Evolutionary conservation across 768 basidiomycete species (phyloP).

Genomic region (Mycena rebaudengoi): DNA sequence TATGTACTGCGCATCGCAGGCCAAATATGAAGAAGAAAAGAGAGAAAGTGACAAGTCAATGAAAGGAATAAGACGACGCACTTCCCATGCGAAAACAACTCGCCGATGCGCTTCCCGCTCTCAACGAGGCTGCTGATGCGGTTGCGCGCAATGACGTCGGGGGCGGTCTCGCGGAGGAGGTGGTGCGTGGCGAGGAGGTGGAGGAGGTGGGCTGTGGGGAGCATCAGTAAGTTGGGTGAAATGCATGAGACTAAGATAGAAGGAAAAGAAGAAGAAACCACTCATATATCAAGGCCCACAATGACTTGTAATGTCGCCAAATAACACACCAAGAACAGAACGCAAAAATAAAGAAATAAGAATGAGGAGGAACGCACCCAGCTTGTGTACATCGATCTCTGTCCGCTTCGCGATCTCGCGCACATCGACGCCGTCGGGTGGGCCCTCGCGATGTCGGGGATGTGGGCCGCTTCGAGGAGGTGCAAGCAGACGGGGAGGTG

Average conservation of each 20-base stretch:
- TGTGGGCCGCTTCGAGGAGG: slow-evolving; percentile 75
- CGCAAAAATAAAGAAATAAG: too few relatives aligned
- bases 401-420: slow-evolving; percentile 52
- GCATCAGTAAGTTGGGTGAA: background rate
- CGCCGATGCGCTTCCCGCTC: slow-evolving; percentile 64
- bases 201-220: slow-evolving; percentile 72
- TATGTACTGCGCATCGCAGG: too few relatives aligned
- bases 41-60: too few relatives aligned
- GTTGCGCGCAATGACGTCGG: slow-evolving; percentile 78
- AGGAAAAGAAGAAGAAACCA: background rate
- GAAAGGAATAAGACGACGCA: background rate
- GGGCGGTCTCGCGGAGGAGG: slow-evolving; percentile 71
- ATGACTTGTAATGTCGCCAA: too few relatives aligned
- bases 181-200: slow-evolving; percentile 84
- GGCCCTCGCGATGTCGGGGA: slow-evolving; percentile 75
- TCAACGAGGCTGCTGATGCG: slow-evolving; percentile 75
- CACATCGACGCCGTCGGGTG: slow-evolving; percentile 62
- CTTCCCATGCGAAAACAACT: slow-evolving; percentile 50
- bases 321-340: too few relatives aligned
- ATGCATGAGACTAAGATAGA: background rate
- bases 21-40: too few relatives aligned
- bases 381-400: slow-evolving; percentile 56
- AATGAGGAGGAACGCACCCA: too few relatives aligned
- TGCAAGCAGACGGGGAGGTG: slow-evolving; percentile 80
- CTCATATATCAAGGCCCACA: too few relatives aligned